These are phyloP conservation scores for Fusarium buxicola DNA, from an alignment of 2,329 filamentous ascomycete genomes.

Conservation along the genomic window DNA sequence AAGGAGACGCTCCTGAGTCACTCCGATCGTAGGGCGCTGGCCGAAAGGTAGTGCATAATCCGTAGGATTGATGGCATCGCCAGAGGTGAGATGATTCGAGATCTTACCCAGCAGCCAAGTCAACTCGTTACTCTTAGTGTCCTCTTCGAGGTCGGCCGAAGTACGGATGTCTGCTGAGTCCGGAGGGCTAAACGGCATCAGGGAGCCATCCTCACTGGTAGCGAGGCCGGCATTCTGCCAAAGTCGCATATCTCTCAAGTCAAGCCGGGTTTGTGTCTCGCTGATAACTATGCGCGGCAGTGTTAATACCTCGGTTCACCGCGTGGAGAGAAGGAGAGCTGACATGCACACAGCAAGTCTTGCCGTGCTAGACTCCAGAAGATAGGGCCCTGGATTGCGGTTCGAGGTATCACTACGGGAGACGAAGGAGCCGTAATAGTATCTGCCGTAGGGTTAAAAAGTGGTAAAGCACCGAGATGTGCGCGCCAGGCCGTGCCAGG, in stretches of 20 bases:
- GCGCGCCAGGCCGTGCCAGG: conserved; percentile 72
- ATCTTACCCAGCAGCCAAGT: conserved; percentile 75
- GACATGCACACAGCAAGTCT: conserved; percentile 39
- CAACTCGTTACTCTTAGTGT: conserved; percentile 71
- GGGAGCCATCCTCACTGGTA: conserved; percentile 47
- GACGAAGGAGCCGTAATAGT: conserved; percentile 3
- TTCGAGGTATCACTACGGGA: conserved; percentile 30
- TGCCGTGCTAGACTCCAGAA: conserved; percentile 42
- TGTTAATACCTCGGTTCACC: accelerated
- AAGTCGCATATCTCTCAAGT: conserved; percentile 70
- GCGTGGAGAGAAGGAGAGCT: accelerated
- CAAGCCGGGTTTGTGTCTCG: conserved; percentile 51
- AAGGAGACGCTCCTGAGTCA: conserved; percentile 36
- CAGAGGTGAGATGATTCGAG: conserved; percentile 71
- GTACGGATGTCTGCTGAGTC: conserved; percentile 55
- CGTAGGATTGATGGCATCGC: conserved; percentile 58
- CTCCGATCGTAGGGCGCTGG: conserved; percentile 30
- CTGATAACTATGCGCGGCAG: conserved; percentile 28
- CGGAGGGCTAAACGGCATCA: conserved; percentile 50
- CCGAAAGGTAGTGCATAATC: conserved; percentile 44
- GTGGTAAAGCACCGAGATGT: conserved; percentile 74
- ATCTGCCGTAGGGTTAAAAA: conserved; percentile 62
- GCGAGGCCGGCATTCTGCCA: conserved; percentile 74
- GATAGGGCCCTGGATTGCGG: conserved; percentile 39
- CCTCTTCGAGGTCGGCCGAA: conserved; percentile 67